Percentiles rank a stretch among this genome's conserved stretches.
phyloP scores from a whole-genome alignment of 495 filamentous ascomycete genomes.

The Cairneyella variabilis region DNA sequence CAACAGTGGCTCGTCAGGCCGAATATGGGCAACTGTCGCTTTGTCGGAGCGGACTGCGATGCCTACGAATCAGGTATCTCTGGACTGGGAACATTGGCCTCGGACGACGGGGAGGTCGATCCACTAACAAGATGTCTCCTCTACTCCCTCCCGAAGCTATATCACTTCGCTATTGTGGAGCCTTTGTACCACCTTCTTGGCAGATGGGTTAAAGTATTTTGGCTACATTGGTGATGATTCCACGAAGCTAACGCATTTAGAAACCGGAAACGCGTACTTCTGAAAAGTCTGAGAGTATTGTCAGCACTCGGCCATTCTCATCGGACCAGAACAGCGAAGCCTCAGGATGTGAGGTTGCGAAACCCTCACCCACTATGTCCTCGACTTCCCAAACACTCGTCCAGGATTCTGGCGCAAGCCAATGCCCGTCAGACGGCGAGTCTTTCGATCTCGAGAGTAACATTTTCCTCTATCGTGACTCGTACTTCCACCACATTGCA shows the following conservation, averaged over 20 bases:
- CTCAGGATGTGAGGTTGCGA: too few species aligned
- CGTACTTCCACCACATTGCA: conserved; percentile 14
- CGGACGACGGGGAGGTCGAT: conserved; percentile 17
- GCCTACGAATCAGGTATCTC: conserved; percentile 16
- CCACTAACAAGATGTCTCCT: conserved; percentile 13
- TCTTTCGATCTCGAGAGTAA: conserved; percentile 2
- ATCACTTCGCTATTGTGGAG: conserved; percentile 13
- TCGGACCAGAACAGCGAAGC: too few species aligned
- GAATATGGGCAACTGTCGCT: conserved; percentile 13
- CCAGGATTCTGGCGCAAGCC: too few species aligned
- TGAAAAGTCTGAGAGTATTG: too few species aligned
- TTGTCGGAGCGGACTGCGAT: conserved; percentile 9
- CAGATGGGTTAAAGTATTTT: conserved; percentile 4
- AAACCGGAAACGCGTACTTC: conserved; percentile 2
- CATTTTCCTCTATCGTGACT: conserved; percentile 16
- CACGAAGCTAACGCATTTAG: not conserved
- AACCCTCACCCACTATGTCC: too few species aligned
- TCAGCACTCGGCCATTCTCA: too few species aligned
- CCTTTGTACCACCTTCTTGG: conserved; percentile 2
- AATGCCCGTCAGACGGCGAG: conserved; percentile 1
- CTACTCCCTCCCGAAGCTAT: conserved; percentile 12
- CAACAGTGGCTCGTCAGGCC: conserved; percentile 24
- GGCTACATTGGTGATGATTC: not conserved
- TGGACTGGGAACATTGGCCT: conserved; percentile 22
- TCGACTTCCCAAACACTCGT: too few species aligned